A percentile compares a stretch with the other conserved stretches of the same genome.
Evolutionary conservation across 306 rosid genomes (phyloP).

Genomic region (Sphenostylis stenocarpa): DNA sequence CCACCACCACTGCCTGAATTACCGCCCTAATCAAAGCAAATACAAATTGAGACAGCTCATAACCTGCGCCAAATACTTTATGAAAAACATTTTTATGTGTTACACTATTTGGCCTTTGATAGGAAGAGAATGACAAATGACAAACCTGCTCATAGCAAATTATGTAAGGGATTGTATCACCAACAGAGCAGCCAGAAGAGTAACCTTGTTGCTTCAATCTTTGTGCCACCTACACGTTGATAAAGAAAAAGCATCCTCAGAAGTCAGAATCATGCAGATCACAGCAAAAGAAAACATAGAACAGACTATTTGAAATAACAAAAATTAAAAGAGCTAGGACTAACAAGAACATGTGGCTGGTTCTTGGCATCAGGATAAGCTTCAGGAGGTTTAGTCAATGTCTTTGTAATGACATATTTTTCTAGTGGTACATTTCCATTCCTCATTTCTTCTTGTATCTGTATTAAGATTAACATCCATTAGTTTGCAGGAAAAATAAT

Average conservation of each 20-base stretch:
- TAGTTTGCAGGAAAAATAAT: conserved; percentile 21
- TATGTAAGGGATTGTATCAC: conserved; percentile 86
- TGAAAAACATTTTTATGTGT: neutral
- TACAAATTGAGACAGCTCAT: conserved; percentile 1
- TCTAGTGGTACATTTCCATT: conserved; percentile 79
- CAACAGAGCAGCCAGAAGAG: conserved; percentile 84
- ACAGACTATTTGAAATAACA: conserved; percentile 2
- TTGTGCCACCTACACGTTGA: conserved; percentile 76
- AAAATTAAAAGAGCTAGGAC: conserved; percentile 30
- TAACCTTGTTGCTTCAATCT: conserved; percentile 89
- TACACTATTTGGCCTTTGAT: conserved; percentile 25
- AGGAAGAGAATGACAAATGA: conserved; percentile 18
- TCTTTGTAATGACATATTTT: conserved; percentile 89
- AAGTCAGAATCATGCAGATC: conserved; percentile 29
- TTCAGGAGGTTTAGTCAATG: conserved; percentile 90
- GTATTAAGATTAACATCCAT: conserved; percentile 32
- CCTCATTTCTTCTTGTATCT: conserved; percentile 96
- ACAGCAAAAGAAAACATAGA: conserved; percentile 12
- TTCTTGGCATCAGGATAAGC: conserved; percentile 97
- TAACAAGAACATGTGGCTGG: conserved; percentile 96
- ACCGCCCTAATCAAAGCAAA: conserved; percentile 56
- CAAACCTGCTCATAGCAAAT: conserved; percentile 94
- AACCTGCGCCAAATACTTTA: conserved; percentile 28
- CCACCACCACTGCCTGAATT: conserved; percentile 59
- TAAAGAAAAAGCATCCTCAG: conserved; percentile 34